Evolutionary conservation across 2,329 filamentous ascomycete species (phyloP), one percentile per base, ranked within the genome.

Genomic region (Arthrobotrys sphaeroides): DNA sequence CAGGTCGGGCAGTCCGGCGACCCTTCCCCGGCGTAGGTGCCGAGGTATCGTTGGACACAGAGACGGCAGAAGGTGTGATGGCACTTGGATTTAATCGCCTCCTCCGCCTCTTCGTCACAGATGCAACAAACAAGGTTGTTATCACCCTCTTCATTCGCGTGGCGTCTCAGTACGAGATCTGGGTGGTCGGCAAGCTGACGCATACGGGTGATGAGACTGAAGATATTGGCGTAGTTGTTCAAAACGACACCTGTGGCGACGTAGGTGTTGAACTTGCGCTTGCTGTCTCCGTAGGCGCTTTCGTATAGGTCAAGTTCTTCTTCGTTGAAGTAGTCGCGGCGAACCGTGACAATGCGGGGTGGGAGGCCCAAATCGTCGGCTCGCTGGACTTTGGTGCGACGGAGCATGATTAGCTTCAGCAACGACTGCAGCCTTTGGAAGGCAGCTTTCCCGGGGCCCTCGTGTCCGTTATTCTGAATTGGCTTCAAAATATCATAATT

Each of bases 131-230:
- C 73, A 5, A 77, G 60, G 24, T 61, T 77, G 66, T 72, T 86
- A 78, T 98, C 97, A 1, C 94, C 94, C 7, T 55, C 51, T 62
- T 91, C 92, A 78, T 93, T 89, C 1, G 87, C 88, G 77, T 94
- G 88, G 84, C 95, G 97, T 84, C 94, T 96, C 77, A 98, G 84
- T 55, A 99, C 91, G 36, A 99, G 84, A 83, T 99, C 95, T 0
- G 95, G 95, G 81, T 99, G 95, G 78, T 99, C 95, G 5, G 95
- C 93, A 24, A 97, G 92, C 84, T 99, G 95, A 66, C 95, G 91
- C 94, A 99, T 98, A 83, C 97, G 94, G 93, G 98, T 98, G 81
- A 99, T 97, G 66, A 99, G 87, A 81, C 94, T 94, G 80, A 99
- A 99, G 78, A 99, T 98, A 82, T 99, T 99, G 84, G 95, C 95